phyloP scores from a whole-genome alignment of 352 stramenopile species.

The Phytophthora sansomeana region DNA sequence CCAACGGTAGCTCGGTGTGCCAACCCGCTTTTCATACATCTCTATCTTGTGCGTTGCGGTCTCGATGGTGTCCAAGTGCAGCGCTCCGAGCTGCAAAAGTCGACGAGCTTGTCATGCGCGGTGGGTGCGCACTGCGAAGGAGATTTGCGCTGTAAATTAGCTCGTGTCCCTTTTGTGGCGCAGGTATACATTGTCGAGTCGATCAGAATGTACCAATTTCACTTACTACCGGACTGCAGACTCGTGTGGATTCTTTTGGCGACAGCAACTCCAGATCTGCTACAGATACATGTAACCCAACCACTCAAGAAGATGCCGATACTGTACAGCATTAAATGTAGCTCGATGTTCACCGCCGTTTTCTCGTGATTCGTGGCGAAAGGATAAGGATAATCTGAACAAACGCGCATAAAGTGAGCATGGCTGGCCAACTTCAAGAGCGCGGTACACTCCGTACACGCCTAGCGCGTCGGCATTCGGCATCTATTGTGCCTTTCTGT shows the following conservation, averaged over 20 bases:
- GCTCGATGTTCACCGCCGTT: neutral
- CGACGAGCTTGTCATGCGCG: too few species aligned
- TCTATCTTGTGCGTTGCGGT: neutral
- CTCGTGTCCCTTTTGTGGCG: neutral
- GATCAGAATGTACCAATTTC: neutral
- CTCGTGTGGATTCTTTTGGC: neutral
- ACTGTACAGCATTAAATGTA: too few species aligned
- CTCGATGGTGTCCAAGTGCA: neutral
- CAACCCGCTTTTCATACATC: neutral
- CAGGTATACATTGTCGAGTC: neutral
- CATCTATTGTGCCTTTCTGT: too few species aligned
- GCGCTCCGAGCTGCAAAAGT: too few species aligned
- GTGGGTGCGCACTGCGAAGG: neutral
- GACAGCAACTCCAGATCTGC: too few species aligned
- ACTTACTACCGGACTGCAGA: neutral
- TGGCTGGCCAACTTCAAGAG: conserved; percentile 19
- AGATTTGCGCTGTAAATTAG: neutral
- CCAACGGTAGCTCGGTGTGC: too few species aligned
- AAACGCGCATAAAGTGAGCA: conserved; percentile 17
- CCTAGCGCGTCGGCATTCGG: conserved; percentile 24
- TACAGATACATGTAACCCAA: too few species aligned
- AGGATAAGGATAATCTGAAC: conserved; percentile 1
- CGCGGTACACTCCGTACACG: conserved; percentile 22
- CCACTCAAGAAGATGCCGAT: too few species aligned
- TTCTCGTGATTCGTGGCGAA: conserved; percentile 6